Conservation (phyloP, 1,284 basidiomycete genomes). For the Cutaneotrichosporon sp. region DNA sequence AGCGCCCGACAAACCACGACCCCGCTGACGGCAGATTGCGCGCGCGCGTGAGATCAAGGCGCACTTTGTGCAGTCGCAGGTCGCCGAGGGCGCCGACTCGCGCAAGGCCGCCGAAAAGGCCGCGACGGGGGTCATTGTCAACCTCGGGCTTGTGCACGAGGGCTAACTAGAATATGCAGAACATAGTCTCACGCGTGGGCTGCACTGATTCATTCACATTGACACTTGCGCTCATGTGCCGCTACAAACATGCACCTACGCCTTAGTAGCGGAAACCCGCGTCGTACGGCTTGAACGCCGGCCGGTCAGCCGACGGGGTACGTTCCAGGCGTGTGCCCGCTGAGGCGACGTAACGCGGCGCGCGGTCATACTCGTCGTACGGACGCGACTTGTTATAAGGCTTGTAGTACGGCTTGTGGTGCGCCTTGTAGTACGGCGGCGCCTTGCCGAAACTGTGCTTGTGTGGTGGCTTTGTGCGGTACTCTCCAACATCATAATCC, state of each 20-base stretch:
- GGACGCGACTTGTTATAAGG: not conserved
- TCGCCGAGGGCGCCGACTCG: conserved; percentile 62
- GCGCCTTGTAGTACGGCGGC: not conserved
- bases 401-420: conserved; percentile 1
- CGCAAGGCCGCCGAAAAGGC: conserved; percentile 67
- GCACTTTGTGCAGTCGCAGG: conserved; percentile 65
- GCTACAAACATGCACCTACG: too few species aligned
- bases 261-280: too few species aligned
- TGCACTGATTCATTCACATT: too few species aligned
- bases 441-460: not conserved
- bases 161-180: conserved; percentile 6
- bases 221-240: too few species aligned
- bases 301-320: too few species aligned
- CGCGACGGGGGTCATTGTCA: conserved; percentile 66
- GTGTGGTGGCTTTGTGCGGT: too few species aligned
- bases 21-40: conserved; percentile 54
- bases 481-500: not conserved
- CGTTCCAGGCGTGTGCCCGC: too few species aligned
- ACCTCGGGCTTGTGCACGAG: conserved; percentile 61
- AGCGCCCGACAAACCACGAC: too few species aligned
- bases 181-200: not conserved
- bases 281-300: too few species aligned
- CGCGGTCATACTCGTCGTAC: not conserved
- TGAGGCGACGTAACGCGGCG: not conserved
- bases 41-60: conserved; percentile 67